phyloP scores from a whole-genome alignment of 345 rosid genomes.

The Eucalyptus sp. region DNA sequence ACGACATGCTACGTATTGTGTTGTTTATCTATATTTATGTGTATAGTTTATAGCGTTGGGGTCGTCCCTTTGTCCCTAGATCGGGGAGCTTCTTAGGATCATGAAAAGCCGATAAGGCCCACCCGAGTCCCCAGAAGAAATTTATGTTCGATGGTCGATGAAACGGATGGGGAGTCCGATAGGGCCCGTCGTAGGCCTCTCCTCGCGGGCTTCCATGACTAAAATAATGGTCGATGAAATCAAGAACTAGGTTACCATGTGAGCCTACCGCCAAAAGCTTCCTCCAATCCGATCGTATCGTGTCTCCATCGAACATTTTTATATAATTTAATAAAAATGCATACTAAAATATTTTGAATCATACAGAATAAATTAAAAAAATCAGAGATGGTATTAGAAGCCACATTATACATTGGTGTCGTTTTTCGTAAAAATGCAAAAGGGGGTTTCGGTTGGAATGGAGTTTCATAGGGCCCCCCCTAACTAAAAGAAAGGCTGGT shows the following conservation, averaged over 20 bases:
- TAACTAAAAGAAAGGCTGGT: background rate
- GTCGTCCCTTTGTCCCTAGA: background rate
- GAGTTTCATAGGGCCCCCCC: background rate
- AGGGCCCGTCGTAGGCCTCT: background rate
- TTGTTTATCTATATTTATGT: no score
- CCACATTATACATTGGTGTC: accelerated
- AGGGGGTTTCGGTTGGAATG: background rate
- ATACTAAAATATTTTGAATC: no score
- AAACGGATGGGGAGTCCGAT: background rate
- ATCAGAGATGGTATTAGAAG: accelerated
- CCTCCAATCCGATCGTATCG: no score
- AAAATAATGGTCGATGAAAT: background rate
- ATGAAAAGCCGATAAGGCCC: background rate
- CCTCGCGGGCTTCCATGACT: background rate
- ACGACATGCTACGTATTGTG: background rate
- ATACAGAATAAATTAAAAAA: accelerated
- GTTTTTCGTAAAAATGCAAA: no score
- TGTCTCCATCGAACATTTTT: no score
- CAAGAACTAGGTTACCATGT: background rate
- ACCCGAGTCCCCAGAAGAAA: background rate
- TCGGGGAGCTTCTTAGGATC: background rate
- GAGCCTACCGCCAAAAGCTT: background rate
- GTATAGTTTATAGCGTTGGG: background rate
- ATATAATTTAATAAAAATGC: accelerated
- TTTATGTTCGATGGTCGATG: background rate